These are phyloP conservation scores for Saccharomycopsis phalli DNA, from an alignment of 1,139 yeast genomes.

Conservation along the genomic window DNA sequence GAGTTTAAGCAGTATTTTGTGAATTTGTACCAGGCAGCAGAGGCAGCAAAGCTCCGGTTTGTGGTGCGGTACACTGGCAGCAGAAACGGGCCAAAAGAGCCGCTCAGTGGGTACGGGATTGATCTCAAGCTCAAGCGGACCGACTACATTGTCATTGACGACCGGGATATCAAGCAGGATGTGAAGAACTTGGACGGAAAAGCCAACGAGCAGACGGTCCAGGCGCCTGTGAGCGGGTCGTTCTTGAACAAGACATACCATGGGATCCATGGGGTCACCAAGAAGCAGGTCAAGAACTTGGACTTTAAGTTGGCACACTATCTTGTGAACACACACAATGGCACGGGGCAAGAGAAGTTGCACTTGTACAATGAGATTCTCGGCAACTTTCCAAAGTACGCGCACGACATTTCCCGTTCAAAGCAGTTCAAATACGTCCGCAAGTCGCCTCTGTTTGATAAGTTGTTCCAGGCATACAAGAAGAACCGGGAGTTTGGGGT, in stretches of 20 bases:
- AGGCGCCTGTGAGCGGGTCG: slow-evolving; percentile 19
- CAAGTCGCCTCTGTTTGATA: slow-evolving; percentile 23
- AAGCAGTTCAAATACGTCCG: slow-evolving; percentile 11
- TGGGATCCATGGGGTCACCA: slow-evolving; percentile 26
- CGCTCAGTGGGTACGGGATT: slow-evolving; percentile 58
- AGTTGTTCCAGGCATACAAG: slow-evolving; percentile 23
- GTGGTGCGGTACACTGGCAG: slow-evolving; percentile 53
- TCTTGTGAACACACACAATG: slow-evolving; percentile 28
- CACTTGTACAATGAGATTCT: slow-evolving; percentile 33
- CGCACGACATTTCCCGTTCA: slow-evolving; percentile 28
- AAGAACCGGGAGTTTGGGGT: slow-evolving; percentile 26
- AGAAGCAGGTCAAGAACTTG: slow-evolving; percentile 31
- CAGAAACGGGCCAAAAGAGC: slow-evolving; percentile 25
- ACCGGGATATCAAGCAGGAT: slow-evolving; percentile 33
- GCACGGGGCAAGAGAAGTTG: slow-evolving; percentile 27
- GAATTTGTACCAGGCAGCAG: slow-evolving; percentile 52
- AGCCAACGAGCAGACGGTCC: slow-evolving; percentile 13
- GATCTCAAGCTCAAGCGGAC: slow-evolving; percentile 53
- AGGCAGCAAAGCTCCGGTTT: slow-evolving; percentile 58
- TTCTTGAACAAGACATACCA: slow-evolving; percentile 21
- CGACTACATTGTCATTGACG: slow-evolving; percentile 57
- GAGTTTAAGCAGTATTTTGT: slow-evolving; percentile 49
- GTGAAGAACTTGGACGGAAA: slow-evolving; percentile 14
- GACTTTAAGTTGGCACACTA: slow-evolving; percentile 42
- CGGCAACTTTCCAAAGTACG: slow-evolving; percentile 44